Evolutionary conservation across 1,139 yeast genomes (phyloP).

Genomic region (Candida albicans): DNA sequence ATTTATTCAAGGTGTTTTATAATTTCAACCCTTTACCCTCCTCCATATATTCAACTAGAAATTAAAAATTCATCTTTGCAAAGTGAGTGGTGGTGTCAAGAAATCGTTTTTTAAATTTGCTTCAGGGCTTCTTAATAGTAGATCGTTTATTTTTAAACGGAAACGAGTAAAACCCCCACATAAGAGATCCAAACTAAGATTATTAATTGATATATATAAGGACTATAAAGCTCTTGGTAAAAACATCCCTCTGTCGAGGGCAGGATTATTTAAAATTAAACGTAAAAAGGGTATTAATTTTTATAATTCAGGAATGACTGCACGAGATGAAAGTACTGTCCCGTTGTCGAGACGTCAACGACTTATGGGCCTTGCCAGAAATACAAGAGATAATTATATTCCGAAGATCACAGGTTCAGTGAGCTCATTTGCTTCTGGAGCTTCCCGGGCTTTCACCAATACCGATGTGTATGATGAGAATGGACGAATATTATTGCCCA

Average conservation of each 20-base stretch:
- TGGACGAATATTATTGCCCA: conserved; percentile 37
- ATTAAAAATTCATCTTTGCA: neutral
- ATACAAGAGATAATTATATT: conserved; percentile 58
- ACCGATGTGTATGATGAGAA: conserved; percentile 30
- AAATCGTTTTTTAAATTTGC: conserved; percentile 18
- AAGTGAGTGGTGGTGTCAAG: conserved; percentile 9
- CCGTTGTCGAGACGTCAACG: conserved; percentile 33
- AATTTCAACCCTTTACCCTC: too few species aligned
- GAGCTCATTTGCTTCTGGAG: conserved; percentile 50
- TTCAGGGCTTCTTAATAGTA: conserved; percentile 20
- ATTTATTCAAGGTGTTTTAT: too few species aligned
- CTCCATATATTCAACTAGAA: too few species aligned
- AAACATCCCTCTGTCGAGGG: conserved; percentile 16
- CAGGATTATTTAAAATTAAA: conserved; percentile 9
- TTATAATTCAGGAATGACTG: neutral
- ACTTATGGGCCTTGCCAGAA: conserved; percentile 49
- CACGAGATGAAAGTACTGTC: neutral
- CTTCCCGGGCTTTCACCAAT: conserved; percentile 38
- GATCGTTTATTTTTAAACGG: conserved; percentile 16
- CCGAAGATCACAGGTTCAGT: conserved; percentile 53
- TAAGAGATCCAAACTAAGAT: conserved; percentile 17
- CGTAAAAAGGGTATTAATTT: conserved; percentile 2
- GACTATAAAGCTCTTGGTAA: conserved; percentile 27
- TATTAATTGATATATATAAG: conserved; percentile 22
- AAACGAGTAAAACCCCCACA: neutral